Evolutionary conservation across 352 stramenopile species (phyloP).

Genomic region (Pythium vanterpoolii): DNA sequence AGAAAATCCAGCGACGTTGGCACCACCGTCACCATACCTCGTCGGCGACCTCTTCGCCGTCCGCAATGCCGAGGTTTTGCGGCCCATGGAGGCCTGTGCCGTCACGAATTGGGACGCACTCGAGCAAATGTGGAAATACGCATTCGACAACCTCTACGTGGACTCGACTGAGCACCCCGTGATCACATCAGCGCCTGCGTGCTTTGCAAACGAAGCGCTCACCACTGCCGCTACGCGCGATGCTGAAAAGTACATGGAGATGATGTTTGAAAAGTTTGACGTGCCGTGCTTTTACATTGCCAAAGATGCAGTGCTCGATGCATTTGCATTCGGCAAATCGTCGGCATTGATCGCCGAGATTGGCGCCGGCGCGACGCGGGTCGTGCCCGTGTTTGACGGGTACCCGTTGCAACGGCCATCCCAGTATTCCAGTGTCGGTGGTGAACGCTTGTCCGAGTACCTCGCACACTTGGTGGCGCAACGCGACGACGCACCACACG

Average conservation of each 20-base stretch:
- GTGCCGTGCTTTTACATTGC: constrained; percentile 89
- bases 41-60: constrained; percentile 56
- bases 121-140: constrained; percentile 78
- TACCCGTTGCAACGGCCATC: constrained; percentile 79
- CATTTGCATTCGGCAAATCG: constrained; percentile 88
- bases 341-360: constrained; percentile 88
- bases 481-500: constrained; percentile 33
- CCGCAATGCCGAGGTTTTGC: constrained; percentile 55
- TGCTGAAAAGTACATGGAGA: constrained; percentile 79
- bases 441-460: constrained; percentile 69
- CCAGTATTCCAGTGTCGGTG: constrained; percentile 72
- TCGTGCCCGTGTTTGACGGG: constrained; percentile 90
- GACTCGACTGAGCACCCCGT: constrained; percentile 70
- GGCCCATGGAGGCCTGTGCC: constrained; percentile 50
- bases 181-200: constrained; percentile 69
- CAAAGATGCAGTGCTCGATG: constrained; percentile 87
- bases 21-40: constrained; percentile 20
- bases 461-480: constrained; percentile 59
- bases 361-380: constrained; percentile 77
- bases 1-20: background rate
- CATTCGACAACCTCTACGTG: constrained; percentile 70
- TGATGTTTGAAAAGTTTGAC: constrained; percentile 93
- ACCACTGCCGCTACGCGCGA: constrained; percentile 53
- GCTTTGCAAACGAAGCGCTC: constrained; percentile 70
- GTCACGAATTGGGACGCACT: constrained; percentile 84